Evolutionary conservation across 2,329 filamentous ascomycete genomes (phyloP), one percentile per base, ranked within the genome.

Genomic region (Microsporum audouinii): DNA sequence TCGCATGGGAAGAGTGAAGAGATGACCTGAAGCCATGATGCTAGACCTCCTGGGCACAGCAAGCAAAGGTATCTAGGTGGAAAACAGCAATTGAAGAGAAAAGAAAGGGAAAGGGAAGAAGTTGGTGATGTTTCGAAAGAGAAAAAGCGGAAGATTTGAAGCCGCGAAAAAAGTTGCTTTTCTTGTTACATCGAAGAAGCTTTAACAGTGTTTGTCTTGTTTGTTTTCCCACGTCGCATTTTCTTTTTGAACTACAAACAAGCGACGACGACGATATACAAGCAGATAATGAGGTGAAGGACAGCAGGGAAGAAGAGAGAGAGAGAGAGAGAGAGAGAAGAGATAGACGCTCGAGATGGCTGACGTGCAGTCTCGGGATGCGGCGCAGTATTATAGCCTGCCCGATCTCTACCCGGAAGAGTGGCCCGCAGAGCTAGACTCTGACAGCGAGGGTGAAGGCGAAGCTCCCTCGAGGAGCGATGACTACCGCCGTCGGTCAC

Each of bases 371-470:
- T 41, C 58, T 14, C 80, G 86, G 64, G 85, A 83, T 53, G 84
- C 97, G 60, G 84, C 94, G 68, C 91, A 91, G 68, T 91, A 95
- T 77, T 97, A 97, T 78, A 88, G 91, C 73, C 82, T 97, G 57
- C 82, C 87, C 47, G 88, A 82, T 12, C 80, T 88, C 23, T 91
- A 85, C 72, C 92, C 92, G 1, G 82, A 84, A 39, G 85, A 89
- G 79, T 97, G 92, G 92, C 92, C 92, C 0, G 79, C 84, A 57
- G 88, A 95, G 68, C 86, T 90, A 72, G 86, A 92, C 66, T 82
- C 86, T 61, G 84, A 83, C 69, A 85, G 88, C 72, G 82, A 78
- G 55, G 86, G 82, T 23, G 87, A 86, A 55, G 83, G 82, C 57
- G 68, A 72, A 34, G 68, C 58, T 64, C 65, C 58, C 65, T 68